Percentiles rank a stretch among this genome's conserved stretches.
Evolutionary conservation across 805 yeast species (phyloP).

Genomic region (Sungouiozyma intestinalis): DNA sequence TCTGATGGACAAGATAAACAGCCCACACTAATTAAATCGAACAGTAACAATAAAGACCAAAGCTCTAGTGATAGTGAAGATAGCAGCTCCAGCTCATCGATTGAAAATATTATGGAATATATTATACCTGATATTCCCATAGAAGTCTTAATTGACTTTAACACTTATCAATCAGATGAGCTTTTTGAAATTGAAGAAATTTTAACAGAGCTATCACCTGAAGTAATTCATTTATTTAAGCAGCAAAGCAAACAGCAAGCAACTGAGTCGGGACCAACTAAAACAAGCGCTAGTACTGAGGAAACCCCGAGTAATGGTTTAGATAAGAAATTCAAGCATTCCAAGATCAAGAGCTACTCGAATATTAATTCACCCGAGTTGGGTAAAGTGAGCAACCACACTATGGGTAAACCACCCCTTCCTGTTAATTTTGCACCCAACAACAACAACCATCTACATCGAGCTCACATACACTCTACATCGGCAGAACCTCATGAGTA

Average conservation of each 20-base stretch:
- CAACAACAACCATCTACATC: no score
- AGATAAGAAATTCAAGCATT: no score
- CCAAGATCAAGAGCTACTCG: no score
- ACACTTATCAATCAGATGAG: slow-evolving; percentile 9
- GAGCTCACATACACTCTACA: no score
- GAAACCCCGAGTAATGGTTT: no score
- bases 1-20: neutral
- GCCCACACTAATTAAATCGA: neutral
- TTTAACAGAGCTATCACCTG: neutral
- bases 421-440: no score
- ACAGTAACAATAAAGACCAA: neutral
- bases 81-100: neutral
- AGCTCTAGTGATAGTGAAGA: neutral
- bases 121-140: slow-evolving; percentile 17
- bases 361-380: no score
- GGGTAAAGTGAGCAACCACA: no score
- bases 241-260: neutral
- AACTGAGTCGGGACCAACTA: no score
- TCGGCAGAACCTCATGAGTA: no score
- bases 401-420: no score
- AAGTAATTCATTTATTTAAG: neutral
- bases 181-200: slow-evolving; percentile 8
- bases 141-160: slow-evolving; percentile 13
- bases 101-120: slow-evolving; percentile 3
- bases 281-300: no score